Evolutionary conservation across 345 rosid species (phyloP).

Genomic region (Aquilaria yunnanensis): DNA sequence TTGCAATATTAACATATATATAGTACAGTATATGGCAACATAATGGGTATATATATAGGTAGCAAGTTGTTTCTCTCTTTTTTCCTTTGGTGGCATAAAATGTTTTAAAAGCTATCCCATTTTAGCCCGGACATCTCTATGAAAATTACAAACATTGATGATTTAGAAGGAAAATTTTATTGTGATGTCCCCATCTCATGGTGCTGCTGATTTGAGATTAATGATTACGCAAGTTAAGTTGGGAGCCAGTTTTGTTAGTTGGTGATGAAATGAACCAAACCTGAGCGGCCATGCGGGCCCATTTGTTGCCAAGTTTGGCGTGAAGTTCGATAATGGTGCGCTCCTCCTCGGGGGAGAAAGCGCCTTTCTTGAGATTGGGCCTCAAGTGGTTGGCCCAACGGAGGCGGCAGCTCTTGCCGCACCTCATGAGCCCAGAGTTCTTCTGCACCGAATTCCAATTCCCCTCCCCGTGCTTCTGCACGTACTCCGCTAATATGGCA

Average conservation of each 20-base stretch:
- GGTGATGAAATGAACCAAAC: slow-evolving; percentile 20
- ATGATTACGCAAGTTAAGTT: no score
- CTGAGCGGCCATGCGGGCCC: slow-evolving; percentile 98
- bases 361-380: slow-evolving; percentile 76
- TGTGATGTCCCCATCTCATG: no score
- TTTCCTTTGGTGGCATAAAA: no score
- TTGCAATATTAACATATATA: no score
- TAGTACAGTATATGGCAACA: background rate
- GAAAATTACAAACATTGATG: no score
- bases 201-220: no score
- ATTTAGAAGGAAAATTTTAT: no score
- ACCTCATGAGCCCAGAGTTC: slow-evolving; percentile 67
- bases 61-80: background rate
- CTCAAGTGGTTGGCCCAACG: slow-evolving; percentile 93
- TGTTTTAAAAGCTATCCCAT: no score
- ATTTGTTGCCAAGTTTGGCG: slow-evolving; percentile 73
- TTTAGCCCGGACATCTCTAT: no score
- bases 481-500: slow-evolving; percentile 62
- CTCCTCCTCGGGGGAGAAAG: slow-evolving; percentile 66
- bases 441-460: slow-evolving; percentile 80
- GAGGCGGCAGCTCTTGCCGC: slow-evolving; percentile 85
- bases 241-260: no score
- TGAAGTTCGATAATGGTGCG: slow-evolving; percentile 70
- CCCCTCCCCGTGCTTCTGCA: slow-evolving; percentile 69
- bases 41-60: background rate